phyloP scores from a whole-genome alignment of 495 filamentous ascomycete species.

The Aspergillus biplanus region DNA sequence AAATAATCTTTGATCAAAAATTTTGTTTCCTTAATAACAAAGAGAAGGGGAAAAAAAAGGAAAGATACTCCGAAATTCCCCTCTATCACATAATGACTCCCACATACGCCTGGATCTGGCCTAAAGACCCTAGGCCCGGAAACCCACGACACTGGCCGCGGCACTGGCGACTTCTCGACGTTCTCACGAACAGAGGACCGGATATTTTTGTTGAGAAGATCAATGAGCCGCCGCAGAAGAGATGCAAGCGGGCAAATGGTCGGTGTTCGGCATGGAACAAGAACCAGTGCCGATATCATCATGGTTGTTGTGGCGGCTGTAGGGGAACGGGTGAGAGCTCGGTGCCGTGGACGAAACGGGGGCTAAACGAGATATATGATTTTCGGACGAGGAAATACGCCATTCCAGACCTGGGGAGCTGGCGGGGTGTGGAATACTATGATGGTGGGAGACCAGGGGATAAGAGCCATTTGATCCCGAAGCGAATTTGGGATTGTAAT shows the following conservation, averaged over 20 bases:
- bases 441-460: constrained; percentile 9
- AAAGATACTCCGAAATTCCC: background rate
- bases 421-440: constrained; percentile 38
- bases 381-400: constrained; percentile 35
- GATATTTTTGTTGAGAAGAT: constrained; percentile 47
- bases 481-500: constrained; percentile 34
- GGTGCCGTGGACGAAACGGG: constrained; percentile 24
- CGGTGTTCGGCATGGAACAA: constrained; percentile 33
- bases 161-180: constrained; percentile 39
- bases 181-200: constrained; percentile 45
- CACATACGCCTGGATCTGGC: constrained; percentile 41
- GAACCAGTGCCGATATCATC: background rate
- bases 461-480: constrained; percentile 32
- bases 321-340: background rate
- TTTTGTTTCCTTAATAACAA: background rate
- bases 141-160: constrained; percentile 39
- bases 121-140: constrained; percentile 44
- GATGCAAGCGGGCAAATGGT: background rate
- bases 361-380: constrained; percentile 30
- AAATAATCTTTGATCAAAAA: too few species aligned
- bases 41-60: background rate
- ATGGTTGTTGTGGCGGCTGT: background rate
- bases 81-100: constrained; percentile 18
- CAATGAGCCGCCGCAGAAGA: constrained; percentile 4
- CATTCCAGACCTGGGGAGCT: constrained; percentile 34